These are phyloP conservation scores for Asterionellopsis glacialis DNA, from an alignment of 108 stramenopile species.

Conservation along the genomic window DNA sequence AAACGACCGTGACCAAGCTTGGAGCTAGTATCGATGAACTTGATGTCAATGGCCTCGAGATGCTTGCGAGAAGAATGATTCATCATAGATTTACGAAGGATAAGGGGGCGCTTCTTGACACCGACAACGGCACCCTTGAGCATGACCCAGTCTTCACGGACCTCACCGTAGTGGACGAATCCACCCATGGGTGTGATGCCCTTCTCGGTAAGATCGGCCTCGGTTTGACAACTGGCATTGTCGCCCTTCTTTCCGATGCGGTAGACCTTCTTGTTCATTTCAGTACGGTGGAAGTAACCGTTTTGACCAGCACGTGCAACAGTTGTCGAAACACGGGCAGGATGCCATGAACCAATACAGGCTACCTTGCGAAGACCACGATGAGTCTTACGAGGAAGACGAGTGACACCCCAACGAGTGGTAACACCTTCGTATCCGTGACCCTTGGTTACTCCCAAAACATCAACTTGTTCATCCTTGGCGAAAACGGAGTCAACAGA, in stretches of 20 bases:
- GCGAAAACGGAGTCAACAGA: slow-evolving; percentile 92
- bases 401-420: slow-evolving; percentile 99
- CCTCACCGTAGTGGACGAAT: slow-evolving; percentile 94
- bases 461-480: slow-evolving; percentile 96
- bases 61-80: slow-evolving; percentile 90
- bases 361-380: slow-evolving; percentile 99
- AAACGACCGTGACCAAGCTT: slow-evolving; percentile 99
- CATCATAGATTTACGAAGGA: slow-evolving; percentile 96
- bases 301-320: slow-evolving; percentile 99
- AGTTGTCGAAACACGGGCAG: slow-evolving; percentile 94
- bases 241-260: slow-evolving; percentile 98
- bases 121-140: slow-evolving; percentile 98
- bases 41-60: slow-evolving; percentile 94
- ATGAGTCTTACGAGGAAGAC: slow-evolving; percentile 99
- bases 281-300: slow-evolving; percentile 99
- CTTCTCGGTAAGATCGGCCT: slow-evolving; percentile 98
- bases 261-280: slow-evolving; percentile 99
- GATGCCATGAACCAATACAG: slow-evolving; percentile 99
- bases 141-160: slow-evolving; percentile 99
- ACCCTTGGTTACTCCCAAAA: slow-evolving; percentile 97
- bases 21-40: slow-evolving; percentile 99
- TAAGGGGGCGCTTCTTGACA: slow-evolving; percentile 96
- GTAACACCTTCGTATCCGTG: slow-evolving; percentile 97
- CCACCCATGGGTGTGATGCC: slow-evolving; percentile 99
- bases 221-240: slow-evolving; percentile 90